These are phyloP conservation scores for Candida adriatica DNA, from an alignment of 805 yeast genomes.

Conservation along the genomic window DNA sequence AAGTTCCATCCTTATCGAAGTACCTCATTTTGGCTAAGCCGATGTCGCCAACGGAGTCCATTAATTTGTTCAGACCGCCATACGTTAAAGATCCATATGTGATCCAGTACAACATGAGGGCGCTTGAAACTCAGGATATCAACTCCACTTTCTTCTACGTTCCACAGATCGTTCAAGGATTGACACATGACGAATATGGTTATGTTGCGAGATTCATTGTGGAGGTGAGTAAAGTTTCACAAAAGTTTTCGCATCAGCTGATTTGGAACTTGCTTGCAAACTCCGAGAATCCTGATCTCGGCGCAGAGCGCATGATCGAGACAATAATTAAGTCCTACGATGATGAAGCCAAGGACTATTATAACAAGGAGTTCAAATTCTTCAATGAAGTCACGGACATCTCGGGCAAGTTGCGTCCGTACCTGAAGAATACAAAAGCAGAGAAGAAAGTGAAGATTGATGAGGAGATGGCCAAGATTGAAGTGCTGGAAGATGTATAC, in stretches of 20 bases:
- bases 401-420: slow-evolving; percentile 93
- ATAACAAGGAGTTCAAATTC: slow-evolving; percentile 79
- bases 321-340: slow-evolving; percentile 59
- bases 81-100: slow-evolving; percentile 56
- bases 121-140: slow-evolving; percentile 82
- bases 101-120: slow-evolving; percentile 84
- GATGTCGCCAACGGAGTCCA: slow-evolving; percentile 76
- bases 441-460: slow-evolving; percentile 95
- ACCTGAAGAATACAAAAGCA: slow-evolving; percentile 86
- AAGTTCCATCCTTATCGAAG: slow-evolving; percentile 13
- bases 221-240: slow-evolving; percentile 88
- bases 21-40: slow-evolving; percentile 33
- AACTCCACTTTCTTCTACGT: slow-evolving; percentile 91
- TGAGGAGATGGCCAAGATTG: slow-evolving; percentile 82
- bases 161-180: slow-evolving; percentile 93
- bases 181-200: slow-evolving; percentile 76
- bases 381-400: slow-evolving; percentile 88
- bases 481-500: slow-evolving; percentile 76
- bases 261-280: slow-evolving; percentile 98
- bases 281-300: slow-evolving; percentile 84
- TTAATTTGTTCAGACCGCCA: slow-evolving; percentile 74
- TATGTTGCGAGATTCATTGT: slow-evolving; percentile 83
- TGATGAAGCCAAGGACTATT: slow-evolving; percentile 55
- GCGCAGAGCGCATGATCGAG: slow-evolving; percentile 62
- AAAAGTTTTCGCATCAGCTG: slow-evolving; percentile 92